phyloP scores from a whole-genome alignment of 2,329 filamentous ascomycete genomes.

The Juglanconis sp. region DNA sequence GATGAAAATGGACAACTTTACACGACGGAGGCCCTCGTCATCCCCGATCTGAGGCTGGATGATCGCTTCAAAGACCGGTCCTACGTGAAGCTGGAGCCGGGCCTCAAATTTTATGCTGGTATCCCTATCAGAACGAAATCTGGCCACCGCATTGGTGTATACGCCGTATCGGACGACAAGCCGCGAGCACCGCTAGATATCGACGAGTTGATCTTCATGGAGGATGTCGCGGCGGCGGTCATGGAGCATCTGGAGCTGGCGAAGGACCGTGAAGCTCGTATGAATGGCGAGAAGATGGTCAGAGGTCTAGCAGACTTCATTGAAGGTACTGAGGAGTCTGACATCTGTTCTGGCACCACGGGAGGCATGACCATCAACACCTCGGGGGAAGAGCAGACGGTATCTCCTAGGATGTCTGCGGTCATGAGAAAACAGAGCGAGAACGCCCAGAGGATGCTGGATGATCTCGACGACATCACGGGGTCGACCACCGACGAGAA shows the following conservation, averaged over 20 bases:
- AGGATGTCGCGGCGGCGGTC: constrained; percentile 24
- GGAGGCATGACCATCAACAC: background rate
- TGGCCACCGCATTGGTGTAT: constrained; percentile 12
- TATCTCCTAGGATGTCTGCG: constrained; percentile 6
- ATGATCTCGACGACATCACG: constrained; percentile 8
- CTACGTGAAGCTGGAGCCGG: constrained; percentile 2
- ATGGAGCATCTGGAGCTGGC: constrained; percentile 27
- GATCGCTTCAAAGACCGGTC: constrained; percentile 14
- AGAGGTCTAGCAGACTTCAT: constrained; percentile 24
- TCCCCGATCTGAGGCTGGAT: constrained; percentile 11
- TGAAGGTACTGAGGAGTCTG: constrained; percentile 4
- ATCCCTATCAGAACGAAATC: constrained; percentile 11
- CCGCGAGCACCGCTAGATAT: constrained; percentile 9
- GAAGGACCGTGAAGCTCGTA: constrained; percentile 20
- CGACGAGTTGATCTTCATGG: constrained; percentile 21
- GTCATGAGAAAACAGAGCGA: constrained; percentile 12
- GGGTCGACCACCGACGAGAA: background rate
- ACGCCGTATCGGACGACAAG: constrained; percentile 1
- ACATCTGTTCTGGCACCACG: background rate
- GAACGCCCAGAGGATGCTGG: constrained; percentile 10
- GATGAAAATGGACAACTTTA: constrained; percentile 28
- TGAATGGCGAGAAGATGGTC: constrained; percentile 24
- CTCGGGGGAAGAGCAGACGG: background rate
- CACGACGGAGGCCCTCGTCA: constrained; percentile 4
- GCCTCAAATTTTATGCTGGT: constrained; percentile 8